Conservation (phyloP, 257 asterid species). For the Solanum corneliomulleri region DNA sequence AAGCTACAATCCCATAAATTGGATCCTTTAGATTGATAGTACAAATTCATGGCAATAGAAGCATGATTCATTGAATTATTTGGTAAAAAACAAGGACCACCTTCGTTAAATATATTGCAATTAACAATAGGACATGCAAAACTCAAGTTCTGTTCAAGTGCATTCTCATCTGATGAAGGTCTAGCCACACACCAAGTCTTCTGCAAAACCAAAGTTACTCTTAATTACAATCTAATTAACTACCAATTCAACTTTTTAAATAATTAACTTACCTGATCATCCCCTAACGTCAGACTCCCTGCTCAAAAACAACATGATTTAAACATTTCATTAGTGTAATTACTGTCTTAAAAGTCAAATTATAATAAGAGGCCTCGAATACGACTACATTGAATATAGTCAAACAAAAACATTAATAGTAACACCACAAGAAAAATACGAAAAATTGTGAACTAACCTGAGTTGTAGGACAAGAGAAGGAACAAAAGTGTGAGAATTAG, state of each 20-base stretch:
- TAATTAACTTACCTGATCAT: background rate
- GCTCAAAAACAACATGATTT: conserved; percentile 5
- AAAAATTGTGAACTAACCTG: conserved; percentile 14
- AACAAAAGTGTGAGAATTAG: background rate
- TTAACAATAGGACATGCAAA: conserved; percentile 29
- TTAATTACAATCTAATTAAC: background rate
- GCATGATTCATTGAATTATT: conserved; percentile 39
- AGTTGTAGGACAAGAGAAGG: conserved; percentile 8
- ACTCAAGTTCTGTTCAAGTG: conserved; percentile 4
- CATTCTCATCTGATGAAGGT: conserved; percentile 29
- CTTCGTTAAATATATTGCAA: conserved; percentile 19
- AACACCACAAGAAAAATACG: background rate
- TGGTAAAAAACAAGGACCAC: conserved; percentile 32
- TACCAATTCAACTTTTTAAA: background rate
- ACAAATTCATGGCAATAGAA: conserved; percentile 57
- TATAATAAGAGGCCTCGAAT: background rate
- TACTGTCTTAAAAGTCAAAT: background rate
- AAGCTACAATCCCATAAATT: conserved; percentile 34
- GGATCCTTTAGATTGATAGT: conserved; percentile 31
- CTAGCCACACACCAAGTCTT: conserved; percentile 61
- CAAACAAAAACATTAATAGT: background rate
- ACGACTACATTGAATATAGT: background rate
- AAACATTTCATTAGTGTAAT: background rate
- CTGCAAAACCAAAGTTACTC: conserved; percentile 4
- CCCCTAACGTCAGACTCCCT: background rate